Evolutionary conservation across 768 basidiomycete species (phyloP), one percentile per base, ranked within the genome.

Genomic region (Hortiboletus flavorubellus): DNA sequence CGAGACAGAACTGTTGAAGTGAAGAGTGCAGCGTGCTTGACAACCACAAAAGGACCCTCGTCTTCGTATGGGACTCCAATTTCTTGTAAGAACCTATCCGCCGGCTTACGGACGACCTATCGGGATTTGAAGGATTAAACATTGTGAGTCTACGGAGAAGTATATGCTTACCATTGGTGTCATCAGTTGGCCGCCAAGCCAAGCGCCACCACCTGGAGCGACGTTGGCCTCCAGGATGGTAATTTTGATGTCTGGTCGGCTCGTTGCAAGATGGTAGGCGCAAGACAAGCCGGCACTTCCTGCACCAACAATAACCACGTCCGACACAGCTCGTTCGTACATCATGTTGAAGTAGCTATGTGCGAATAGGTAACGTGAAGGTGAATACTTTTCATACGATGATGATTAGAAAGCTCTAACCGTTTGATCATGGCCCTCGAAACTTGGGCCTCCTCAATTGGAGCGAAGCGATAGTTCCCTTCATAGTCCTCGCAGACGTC

Each of bases 21-120:
- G 77, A 91, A 91, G 56, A 91, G 75, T 0, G 88, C 89, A 1
- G 89, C 87, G 60, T 91, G 89, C 67, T 89, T 88, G 61, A 92
- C 88, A 58, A 92, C 84, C 57, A 89, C 87, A 64, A 84, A 90
- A 30, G 78, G 58, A 51, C 87, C 88, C 68, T 90, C 88, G 66
- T 90, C 89, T 59, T 91, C 88, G 68, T 83, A 90, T 1, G 83
- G 80, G 21, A 91, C 81, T 26, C 83, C 86, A 47, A 90, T 68
- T 68, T 86, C 84, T 14, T 75, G 73, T 43, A 91, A 77, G 78
- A 92, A 89, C 46, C 74, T 71, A 66, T 91, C 82, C 0, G 86
- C 88, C 4, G 87, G 89, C 72, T 90, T 90, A 58, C 87, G 83
- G 54, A 90, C 82, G 51, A 89, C 81, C 87, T 89, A 62, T 31